Evolutionary conservation across 2,329 filamentous ascomycete genomes (phyloP).

Genomic region (Pyricularia sp.): DNA sequence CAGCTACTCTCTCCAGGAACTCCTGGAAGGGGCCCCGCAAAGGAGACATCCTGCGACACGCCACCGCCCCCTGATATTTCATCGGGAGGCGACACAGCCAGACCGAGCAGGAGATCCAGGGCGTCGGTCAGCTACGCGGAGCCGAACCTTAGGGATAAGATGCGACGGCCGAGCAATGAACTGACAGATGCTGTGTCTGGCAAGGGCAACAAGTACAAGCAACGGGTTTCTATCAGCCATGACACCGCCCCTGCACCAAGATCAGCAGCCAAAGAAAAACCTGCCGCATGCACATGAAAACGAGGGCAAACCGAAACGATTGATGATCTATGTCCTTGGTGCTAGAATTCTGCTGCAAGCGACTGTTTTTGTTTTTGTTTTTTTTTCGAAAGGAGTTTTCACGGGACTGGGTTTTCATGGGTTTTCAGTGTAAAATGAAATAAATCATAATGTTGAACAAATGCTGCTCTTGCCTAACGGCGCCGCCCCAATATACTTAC

Average conservation of each 20-base stretch:
- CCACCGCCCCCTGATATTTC: constrained; percentile 47
- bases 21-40: constrained; percentile 27
- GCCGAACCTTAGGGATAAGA: constrained; percentile 69
- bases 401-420: background rate
- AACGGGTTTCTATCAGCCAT: constrained; percentile 7
- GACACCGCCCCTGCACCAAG: background rate
- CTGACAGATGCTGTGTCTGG: constrained; percentile 60
- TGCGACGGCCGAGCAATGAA: constrained; percentile 68
- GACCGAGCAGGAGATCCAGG: constrained; percentile 54
- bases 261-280: background rate
- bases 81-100: constrained; percentile 40
- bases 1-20: constrained; percentile 33
- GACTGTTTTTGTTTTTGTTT: background rate
- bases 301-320: background rate
- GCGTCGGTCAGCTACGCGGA: constrained; percentile 68
- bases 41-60: constrained; percentile 31
- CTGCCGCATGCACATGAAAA: background rate
- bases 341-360: background rate
- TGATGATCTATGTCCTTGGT: background rate
- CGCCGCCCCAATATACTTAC: background rate
- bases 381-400: background rate
- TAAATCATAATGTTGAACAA: too few relatives aligned
- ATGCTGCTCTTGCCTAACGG: too few relatives aligned
- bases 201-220: constrained; percentile 38
- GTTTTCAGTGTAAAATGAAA: background rate